Base-by-base conservation (phyloP, 2,329 filamentous ascomycete genomes). In the Aspergillus sp. region DNA sequence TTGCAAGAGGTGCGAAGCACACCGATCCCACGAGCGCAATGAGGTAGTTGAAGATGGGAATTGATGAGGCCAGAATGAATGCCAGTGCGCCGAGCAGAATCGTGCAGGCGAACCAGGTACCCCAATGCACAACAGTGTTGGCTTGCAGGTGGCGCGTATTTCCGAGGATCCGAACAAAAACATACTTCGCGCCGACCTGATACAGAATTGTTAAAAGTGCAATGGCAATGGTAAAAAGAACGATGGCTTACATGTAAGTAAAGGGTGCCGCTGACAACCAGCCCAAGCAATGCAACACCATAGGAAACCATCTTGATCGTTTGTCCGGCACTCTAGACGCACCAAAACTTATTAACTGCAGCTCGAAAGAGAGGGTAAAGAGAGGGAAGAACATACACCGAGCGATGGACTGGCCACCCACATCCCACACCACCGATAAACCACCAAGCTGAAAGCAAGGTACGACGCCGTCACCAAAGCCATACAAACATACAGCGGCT, bases 401-500 rank as follows among this genome's bases (percentile, higher is more conserved):
- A 88, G 78, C 1, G 84, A 84, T 0, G 86, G 86, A 3, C 80
- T 83, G 0, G 85, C 83, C 4, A 88, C 84, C 80, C 82, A 88
- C 59, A 82, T 75, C 4, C 86, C 86, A 62, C 84, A 86, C 75
- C 78, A 87, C 45, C 78, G 76, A 71, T 88, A 88, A 4, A 87
- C 82, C 3, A 86, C 83, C 15, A 87, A 74, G 43, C 79, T 80
- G 66, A 87, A 85, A 33, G 80, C 78, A 11, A 86, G 75, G 65
- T 88, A 88, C 0, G 81, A 80, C 0, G 79, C 77, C 0, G 80
- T 82, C 4, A 86, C 83, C 52, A 87, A 70, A 15, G 70, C 75
- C 84, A 86, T 86, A 70, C 82, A 85, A 14, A 81, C 70, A 65
- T 81, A 86, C 0, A 88, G 75, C 0, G 86, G 81, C 68, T 86